Percentiles rank a stretch among this genome's conserved stretches.
phyloP scores from a whole-genome alignment of 1,139 yeast species.

The Debaryomyces coudertii region DNA sequence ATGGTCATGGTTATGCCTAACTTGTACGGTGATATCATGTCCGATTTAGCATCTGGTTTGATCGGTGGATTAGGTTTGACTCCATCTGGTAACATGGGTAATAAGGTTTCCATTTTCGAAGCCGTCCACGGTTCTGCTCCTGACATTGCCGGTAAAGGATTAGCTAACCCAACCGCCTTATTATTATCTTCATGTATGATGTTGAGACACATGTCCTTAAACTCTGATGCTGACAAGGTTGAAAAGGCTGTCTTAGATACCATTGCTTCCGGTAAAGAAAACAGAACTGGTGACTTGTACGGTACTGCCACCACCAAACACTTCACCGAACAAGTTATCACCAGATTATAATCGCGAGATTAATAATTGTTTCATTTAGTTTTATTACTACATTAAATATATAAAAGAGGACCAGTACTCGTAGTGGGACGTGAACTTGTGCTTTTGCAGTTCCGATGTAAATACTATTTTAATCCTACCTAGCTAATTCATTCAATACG shows the following conservation, averaged over 20 bases:
- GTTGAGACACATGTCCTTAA: constrained; percentile 97
- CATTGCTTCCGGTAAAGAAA: constrained; percentile 91
- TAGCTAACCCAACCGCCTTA: constrained; percentile 98
- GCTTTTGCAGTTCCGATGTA: not conserved
- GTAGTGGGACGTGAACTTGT: not conserved
- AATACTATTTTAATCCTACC: constrained; percentile 3
- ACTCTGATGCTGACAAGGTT: constrained; percentile 76
- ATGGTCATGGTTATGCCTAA: constrained; percentile 99
- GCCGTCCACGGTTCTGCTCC: constrained; percentile 99
- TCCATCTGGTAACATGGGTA: constrained; percentile 99
- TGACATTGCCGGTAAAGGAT: constrained; percentile 96
- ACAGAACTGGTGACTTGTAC: constrained; percentile 94
- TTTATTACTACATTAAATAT: constrained; percentile 8
- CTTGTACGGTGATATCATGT: constrained; percentile 97
- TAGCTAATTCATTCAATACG: constrained; percentile 48
- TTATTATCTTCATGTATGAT: constrained; percentile 95
- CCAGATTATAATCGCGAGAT: constrained; percentile 38
- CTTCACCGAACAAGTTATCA: constrained; percentile 74
- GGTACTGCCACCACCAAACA: constrained; percentile 88
- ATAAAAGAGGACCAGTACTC: constrained; percentile 3
- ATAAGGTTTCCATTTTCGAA: constrained; percentile 94
- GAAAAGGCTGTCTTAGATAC: constrained; percentile 89
- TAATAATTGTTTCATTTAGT: constrained; percentile 4
- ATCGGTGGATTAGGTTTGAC: constrained; percentile 98
- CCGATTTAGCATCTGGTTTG: constrained; percentile 95